Conservation (phyloP, 2,329 filamentous ascomycete genomes). For the Juglanconis sp. region DNA sequence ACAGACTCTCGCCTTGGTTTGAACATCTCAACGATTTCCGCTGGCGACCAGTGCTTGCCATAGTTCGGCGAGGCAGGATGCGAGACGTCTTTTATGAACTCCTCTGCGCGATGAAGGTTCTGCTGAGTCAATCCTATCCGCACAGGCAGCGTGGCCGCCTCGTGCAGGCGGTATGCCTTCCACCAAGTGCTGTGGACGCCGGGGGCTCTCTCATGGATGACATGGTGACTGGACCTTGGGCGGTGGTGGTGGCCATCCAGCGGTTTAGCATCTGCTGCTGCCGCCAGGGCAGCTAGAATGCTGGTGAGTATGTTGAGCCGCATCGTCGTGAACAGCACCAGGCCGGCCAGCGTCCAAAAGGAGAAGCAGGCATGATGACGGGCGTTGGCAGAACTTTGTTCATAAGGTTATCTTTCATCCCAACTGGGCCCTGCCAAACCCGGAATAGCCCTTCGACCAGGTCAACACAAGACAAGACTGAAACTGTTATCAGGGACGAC, state of each 20-base stretch:
- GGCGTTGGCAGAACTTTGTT: slow-evolving; percentile 1
- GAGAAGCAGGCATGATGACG: not conserved
- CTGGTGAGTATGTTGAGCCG: slow-evolving; percentile 20
- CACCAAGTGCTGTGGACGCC: slow-evolving; percentile 23
- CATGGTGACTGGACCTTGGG: slow-evolving; percentile 19
- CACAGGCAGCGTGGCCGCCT: slow-evolving; percentile 30
- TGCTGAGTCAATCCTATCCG: slow-evolving; percentile 43
- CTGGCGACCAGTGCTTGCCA: slow-evolving; percentile 44
- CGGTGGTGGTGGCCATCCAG: not conserved
- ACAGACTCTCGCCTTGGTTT: slow-evolving; percentile 42
- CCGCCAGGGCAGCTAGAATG: slow-evolving; percentile 29
- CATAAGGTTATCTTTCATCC: slow-evolving; percentile 12
- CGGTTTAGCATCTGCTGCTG: slow-evolving; percentile 24
- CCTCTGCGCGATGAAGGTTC: slow-evolving; percentile 44
- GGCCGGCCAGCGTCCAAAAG: slow-evolving; percentile 7
- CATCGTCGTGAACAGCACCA: slow-evolving; percentile 22
- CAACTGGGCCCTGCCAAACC: not conserved
- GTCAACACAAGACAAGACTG: slow-evolving; percentile 13
- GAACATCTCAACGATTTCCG: slow-evolving; percentile 42
- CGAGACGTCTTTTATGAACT: slow-evolving; percentile 40
- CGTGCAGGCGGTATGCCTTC: slow-evolving; percentile 22
- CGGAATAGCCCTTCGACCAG: not conserved
- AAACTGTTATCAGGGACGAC: slow-evolving; percentile 2
- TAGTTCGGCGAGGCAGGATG: slow-evolving; percentile 43
- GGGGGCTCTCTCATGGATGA: slow-evolving; percentile 32